Base-by-base conservation (phyloP, 805 yeast species). In the Suhomyces sp. region DNA sequence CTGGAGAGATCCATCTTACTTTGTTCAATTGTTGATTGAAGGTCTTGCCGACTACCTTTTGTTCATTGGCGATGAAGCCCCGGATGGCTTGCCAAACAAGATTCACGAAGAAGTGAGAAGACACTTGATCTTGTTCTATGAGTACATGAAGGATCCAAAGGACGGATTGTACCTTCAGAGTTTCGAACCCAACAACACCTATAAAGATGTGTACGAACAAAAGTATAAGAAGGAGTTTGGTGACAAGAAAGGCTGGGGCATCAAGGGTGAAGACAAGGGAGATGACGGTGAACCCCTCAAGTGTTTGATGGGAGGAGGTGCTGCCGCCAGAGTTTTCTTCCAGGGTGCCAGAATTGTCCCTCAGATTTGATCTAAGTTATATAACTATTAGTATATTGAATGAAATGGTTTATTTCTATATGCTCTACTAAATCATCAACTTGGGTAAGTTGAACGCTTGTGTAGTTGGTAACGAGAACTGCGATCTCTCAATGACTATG, bases 401-500 rank as follows among this genome's bases (percentile, higher is more conserved):
- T 17, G 15, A 15, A 44, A 19, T 44, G 46, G 19, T 44, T 44
- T 2, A 10, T 17, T 38, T 36, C 41, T 36, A 36, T 36, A 36
- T 36, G 23, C 42, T 38, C 42, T 24, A 12, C 44, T 69, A 81
- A 53, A 83, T 71, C 58, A 72, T 75, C 53, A 83, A 73, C 64
- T 83, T 83, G 52, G 84, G 80, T 57, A 83, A 68, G 56, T 82
- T 79, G 69, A 86, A 88, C 49, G 93, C 91, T 44, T 88, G 82
- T 19, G 84, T 74, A 15, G 80, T 69, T 27, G 84, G 78, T 53
- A 81, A 71, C 45, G 84, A 78, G 60, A 78, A 79, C 49, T 80
- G 71, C 5, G 94, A 93, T 67, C 91, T 80, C 67, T 92, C 97
- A 40, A 90, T 81, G 27, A 92, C 82, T 3, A 88, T 76, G 48